Conservation (phyloP, 2,329 filamentous ascomycete species). For the Sclerotinia subarctica region DNA sequence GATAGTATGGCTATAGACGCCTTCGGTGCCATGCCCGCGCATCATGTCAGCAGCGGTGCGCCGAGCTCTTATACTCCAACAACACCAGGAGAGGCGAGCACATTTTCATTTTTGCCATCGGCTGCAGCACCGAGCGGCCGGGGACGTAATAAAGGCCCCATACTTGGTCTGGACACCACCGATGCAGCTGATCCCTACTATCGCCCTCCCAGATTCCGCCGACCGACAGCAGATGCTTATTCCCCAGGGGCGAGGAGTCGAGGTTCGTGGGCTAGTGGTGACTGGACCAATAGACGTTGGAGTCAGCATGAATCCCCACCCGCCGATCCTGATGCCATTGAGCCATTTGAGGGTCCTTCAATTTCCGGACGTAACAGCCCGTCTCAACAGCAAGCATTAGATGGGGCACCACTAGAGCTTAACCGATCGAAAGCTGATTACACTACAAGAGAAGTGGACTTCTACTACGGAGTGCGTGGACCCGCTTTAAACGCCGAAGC, state of each 20-base stretch:
- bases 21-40: conserved; percentile 38
- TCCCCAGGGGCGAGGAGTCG: conserved; percentile 43
- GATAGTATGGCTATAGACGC: conserved; percentile 50
- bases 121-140: conserved; percentile 31
- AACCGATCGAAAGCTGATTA: conserved; percentile 66
- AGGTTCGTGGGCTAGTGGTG: conserved; percentile 46
- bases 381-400: conserved; percentile 41
- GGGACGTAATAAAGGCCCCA: conserved; percentile 39
- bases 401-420: conserved; percentile 31
- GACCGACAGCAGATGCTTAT: conserved; percentile 56
- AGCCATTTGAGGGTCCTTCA: conserved; percentile 41
- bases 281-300: conserved; percentile 44
- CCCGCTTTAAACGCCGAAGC: conserved; percentile 80
- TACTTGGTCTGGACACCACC: conserved; percentile 47
- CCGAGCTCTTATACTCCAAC: conserved; percentile 67
- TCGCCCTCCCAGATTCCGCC: conserved; percentile 72
- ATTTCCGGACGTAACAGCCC: conserved; percentile 47
- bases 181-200: conserved; percentile 78
- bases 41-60: conserved; percentile 47
- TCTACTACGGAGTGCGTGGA: conserved; percentile 91
- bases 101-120: conserved; percentile 67
- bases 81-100: conserved; percentile 68
- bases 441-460: conserved; percentile 90
- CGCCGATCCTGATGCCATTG: conserved; percentile 43
- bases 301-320: conserved; percentile 34